Conservation (phyloP, 2,329 filamentous ascomycete genomes). For the Colletotrichum karsti region DNA sequence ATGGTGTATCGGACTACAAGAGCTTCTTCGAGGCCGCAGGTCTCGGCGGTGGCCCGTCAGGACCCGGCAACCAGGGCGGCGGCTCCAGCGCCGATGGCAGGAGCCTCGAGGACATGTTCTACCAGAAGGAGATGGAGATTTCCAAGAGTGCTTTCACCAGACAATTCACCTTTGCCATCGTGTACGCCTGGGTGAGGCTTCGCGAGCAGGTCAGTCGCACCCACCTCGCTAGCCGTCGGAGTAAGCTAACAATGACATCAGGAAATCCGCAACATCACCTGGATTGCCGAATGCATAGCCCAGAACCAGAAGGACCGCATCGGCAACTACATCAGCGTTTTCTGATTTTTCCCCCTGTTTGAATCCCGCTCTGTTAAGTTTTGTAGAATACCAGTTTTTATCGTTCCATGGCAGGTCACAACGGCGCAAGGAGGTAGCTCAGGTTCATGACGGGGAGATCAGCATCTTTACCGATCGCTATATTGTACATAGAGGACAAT, state of each 20-base stretch:
- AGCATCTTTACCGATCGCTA: constrained; percentile 34
- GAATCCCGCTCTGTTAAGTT: constrained; percentile 37
- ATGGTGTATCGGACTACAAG: constrained; percentile 94
- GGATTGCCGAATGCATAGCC: constrained; percentile 99
- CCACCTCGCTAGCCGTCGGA: constrained; percentile 9
- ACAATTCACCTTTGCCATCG: constrained; percentile 93
- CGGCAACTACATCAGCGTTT: constrained; percentile 98
- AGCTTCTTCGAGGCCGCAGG: constrained; percentile 93
- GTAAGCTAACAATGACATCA: constrained; percentile 52
- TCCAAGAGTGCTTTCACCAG: constrained; percentile 94
- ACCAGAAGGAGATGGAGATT: constrained; percentile 99
- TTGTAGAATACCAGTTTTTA: constrained; percentile 52
- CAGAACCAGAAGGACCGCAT: constrained; percentile 99
- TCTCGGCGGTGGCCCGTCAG: constrained; percentile 74
- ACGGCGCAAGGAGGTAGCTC: constrained; percentile 39
- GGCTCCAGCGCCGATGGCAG: constrained; percentile 83
- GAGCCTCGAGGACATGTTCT: constrained; percentile 97
- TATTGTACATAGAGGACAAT: constrained; percentile 61
- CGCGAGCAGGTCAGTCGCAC: constrained; percentile 86
- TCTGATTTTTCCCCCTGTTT: constrained; percentile 57
- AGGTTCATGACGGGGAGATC: constrained; percentile 31
- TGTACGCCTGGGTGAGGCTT: constrained; percentile 98
- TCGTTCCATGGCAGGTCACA: constrained; percentile 39
- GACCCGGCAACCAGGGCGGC: constrained; percentile 85
- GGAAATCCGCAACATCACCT: constrained; percentile 99